These are phyloP conservation scores for Zoysia matrella DNA, from an alignment of 202 grass and related monocot genomes.

Conservation along the genomic window DNA sequence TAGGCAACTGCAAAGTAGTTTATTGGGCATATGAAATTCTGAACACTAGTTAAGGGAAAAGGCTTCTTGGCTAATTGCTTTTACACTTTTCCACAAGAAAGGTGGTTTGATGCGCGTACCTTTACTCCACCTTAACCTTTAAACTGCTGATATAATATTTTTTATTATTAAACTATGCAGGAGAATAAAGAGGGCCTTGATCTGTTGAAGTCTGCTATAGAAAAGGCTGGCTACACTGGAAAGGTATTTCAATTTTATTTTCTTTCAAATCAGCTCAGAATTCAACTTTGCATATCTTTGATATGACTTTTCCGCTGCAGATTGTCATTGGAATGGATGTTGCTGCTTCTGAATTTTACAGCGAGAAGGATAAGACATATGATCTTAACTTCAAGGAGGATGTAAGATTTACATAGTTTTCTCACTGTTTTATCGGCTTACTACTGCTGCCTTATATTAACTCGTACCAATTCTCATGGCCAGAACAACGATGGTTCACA, in stretches of 20 bases:
- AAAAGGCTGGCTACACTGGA: slow-evolving; percentile 29
- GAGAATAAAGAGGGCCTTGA: slow-evolving; percentile 56
- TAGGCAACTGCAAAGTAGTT: not conserved
- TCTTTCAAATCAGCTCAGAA: not conserved
- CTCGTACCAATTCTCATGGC: not conserved
- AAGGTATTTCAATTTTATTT: slow-evolving; percentile 46
- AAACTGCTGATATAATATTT: not conserved
- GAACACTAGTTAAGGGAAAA: not conserved
- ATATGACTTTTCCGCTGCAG: slow-evolving; percentile 34
- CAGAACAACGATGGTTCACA: slow-evolving; percentile 87
- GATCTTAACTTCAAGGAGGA: slow-evolving; percentile 42
- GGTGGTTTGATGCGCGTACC: not conserved
- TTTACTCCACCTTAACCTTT: not conserved
- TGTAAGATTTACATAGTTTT: slow-evolving; percentile 37
- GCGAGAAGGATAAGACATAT: slow-evolving; percentile 73
- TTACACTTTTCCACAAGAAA: not conserved
- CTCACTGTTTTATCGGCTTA: not conserved
- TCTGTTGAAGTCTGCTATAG: too few species aligned
- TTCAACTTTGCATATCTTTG: not conserved
- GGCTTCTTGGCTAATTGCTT: not conserved
- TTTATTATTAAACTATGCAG: slow-evolving; percentile 43
- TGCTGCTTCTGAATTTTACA: slow-evolving; percentile 90
- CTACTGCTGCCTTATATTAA: not conserved
- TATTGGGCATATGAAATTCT: not conserved
- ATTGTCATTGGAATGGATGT: slow-evolving; percentile 98